Evolutionary conservation across 495 filamentous ascomycete species (phyloP), one percentile per base, ranked within the genome.

Genomic region (Penicillium samsonianum): DNA sequence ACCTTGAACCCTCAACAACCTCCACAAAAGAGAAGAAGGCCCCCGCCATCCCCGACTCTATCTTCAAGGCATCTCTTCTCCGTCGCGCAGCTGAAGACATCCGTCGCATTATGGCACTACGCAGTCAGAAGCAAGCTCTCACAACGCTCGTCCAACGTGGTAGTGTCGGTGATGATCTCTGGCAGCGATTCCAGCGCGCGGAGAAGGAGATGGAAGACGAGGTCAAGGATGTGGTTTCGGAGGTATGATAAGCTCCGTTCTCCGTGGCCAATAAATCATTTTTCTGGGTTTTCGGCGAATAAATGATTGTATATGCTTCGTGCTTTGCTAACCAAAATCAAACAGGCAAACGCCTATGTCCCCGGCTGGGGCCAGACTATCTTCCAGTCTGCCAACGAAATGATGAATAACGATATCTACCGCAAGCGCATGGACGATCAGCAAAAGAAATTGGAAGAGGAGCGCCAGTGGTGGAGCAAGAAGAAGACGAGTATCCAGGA

Each of bases 121-220:
- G 91, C 57, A 86, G 80, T 45, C 86, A 91, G 59, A 98, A 98
- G 75, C 87, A 87, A 51, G 89, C 94, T 8, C 80, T 96, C 66
- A 85, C 87, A 59, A 84, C 84, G 50, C 77, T 98, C 41, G 72
- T 98, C 48, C 90, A 96, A 74, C 80, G 90, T 43, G 95, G 95
- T 1, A 93, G 89, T 70, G 91, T 98, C 1, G 93, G 95, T 8
- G 95, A 98, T 74, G 94, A 98, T 71, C 71, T 98, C 41, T 97
- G 92, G 89, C 94, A 97, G 77, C 80, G 94, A 38, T 96, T 97
- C 70, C 67, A 83, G 64, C 78, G 89, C 40, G 94, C 93, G 25
- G 94, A 98, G 82, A 93, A 93, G 79, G 94, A 98, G 78, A 95
- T 96, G 78, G 92, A 98, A 73, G 93, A 92, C 57, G 94, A 98